These are phyloP conservation scores for Aspergillus brasiliensis DNA, from an alignment of 2,329 filamentous ascomycete genomes.

Conservation along the genomic window DNA sequence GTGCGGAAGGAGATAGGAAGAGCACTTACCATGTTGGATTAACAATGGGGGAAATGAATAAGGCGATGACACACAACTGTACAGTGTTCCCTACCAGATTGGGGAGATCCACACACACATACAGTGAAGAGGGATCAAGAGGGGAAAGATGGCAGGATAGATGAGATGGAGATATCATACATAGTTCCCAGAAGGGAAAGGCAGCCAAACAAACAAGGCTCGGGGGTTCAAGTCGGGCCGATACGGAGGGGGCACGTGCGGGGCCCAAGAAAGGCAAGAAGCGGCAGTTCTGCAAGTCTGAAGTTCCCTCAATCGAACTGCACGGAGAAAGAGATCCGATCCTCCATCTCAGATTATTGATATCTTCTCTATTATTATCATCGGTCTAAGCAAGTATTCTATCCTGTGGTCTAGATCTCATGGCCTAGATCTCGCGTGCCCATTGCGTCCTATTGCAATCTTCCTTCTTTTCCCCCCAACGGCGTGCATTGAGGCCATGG, in stretches of 20 bases:
- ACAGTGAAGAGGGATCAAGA: background rate
- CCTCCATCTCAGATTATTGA: background rate
- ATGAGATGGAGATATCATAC: background rate
- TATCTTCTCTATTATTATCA: background rate
- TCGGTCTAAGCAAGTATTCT: background rate
- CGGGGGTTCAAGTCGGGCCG: slow-evolving; percentile 23
- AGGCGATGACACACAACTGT: background rate
- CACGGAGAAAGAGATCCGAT: background rate
- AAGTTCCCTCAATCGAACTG: background rate
- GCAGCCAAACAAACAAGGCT: slow-evolving; percentile 23
- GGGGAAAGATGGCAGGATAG: background rate
- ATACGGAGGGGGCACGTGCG: slow-evolving; percentile 16
- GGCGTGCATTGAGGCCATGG: background rate
- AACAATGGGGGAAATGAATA: background rate
- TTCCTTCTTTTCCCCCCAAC: background rate
- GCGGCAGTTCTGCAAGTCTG: background rate
- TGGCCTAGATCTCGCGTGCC: too few relatives aligned
- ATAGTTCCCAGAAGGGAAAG: slow-evolving; percentile 5
- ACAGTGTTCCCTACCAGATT: too few relatives aligned
- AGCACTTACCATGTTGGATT: slow-evolving; percentile 23
- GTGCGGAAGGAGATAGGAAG: background rate
- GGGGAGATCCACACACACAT: background rate
- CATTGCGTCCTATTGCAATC: too few relatives aligned
- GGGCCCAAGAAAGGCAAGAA: background rate
- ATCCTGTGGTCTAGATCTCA: too few relatives aligned